Evolutionary conservation across 495 filamentous ascomycete species (phyloP).

Genomic region (Pseudomonodictys pantanalensis): DNA sequence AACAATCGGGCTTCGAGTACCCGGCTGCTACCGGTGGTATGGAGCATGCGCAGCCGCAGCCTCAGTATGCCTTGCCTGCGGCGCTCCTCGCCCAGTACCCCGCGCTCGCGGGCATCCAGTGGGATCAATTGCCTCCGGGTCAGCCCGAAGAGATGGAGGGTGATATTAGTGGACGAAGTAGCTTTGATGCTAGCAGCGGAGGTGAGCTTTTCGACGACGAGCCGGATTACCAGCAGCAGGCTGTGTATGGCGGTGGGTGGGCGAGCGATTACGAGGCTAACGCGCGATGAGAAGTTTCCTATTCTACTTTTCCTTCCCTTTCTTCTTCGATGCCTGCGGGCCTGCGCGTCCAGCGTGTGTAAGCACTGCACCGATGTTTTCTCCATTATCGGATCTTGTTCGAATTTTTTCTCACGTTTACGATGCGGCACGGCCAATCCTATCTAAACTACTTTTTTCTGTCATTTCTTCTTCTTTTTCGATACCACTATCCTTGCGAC

Average conservation of each 20-base stretch:
- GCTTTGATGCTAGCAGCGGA: conserved; percentile 84
- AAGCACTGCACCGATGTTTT: no score
- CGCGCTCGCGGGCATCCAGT: conserved; percentile 78
- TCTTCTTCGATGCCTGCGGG: not conserved
- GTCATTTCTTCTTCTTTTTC: not conserved
- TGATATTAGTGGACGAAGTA: conserved; percentile 77
- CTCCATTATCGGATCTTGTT: no score
- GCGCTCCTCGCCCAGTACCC: conserved; percentile 90
- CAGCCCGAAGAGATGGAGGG: conserved; percentile 51
- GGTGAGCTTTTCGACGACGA: conserved; percentile 56
- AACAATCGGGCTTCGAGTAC: conserved; percentile 24
- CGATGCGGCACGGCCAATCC: conserved; percentile 10
- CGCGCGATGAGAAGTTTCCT: conserved; percentile 2
- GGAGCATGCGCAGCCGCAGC: conserved; percentile 5
- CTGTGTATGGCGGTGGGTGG: conserved; percentile 23
- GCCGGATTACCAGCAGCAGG: conserved; percentile 44
- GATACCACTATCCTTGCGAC: conserved; percentile 15
- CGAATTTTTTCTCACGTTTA: not conserved
- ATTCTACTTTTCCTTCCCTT: not conserved
- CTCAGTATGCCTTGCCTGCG: conserved; percentile 59
- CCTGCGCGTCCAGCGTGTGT: no score
- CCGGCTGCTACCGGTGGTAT: conserved; percentile 14
- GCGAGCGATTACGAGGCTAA: conserved; percentile 32
- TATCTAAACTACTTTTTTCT: not conserved
- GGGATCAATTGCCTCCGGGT: conserved; percentile 53